Evolutionary conservation across 1,284 basidiomycete species (phyloP), one percentile per base, ranked within the genome.

Genomic region (Leccinum holopus): DNA sequence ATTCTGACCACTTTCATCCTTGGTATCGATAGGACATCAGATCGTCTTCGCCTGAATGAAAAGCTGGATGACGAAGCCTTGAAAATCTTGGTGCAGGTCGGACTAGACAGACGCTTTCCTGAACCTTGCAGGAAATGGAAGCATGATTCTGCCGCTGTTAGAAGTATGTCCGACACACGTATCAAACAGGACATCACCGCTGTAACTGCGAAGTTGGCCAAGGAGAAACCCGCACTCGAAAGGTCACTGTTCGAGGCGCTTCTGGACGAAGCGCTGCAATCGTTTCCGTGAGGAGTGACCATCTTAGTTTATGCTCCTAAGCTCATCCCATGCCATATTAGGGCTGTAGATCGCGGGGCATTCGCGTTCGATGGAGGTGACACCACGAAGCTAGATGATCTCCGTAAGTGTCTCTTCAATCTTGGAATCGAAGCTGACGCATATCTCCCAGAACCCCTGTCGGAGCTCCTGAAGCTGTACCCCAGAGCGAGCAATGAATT

Each of bases 101-200:
- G 77, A 0, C 70, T 82, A 0, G 52, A 62, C 9, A 66, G 65
- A 30, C 71, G 73, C 5, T 78, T 71, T 32, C 68, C 62, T 0
- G 54, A 53, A 3, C 57, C 54, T 9, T 72, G 74, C 57, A 51
- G 55, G 11, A 41, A 60, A 0, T 79, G 76, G 73, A 65, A 61
- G 11, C 57, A 69, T 1, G 61, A 68, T 0, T 66, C 60, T 10
- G 59, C 0, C 1, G 58, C 63, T 2, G 30, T 68, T 16, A 59
- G 9, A 33, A 61, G 2, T 37, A 49, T 44, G 51, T 60, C 16
- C 0, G 30, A 56, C 1, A 2, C 28, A 9, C 3, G 5, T 0
- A 1, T 2, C 12, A 44, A 21, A 2, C 49, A 7, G 2, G 66
- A 62, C 0, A 53, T 37, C 30, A 32, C 30, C 30, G 30, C 8